Evolutionary conservation across 768 basidiomycete genomes (phyloP), one percentile per base, ranked within the genome.

Genomic region (Mrakia blollopis): DNA sequence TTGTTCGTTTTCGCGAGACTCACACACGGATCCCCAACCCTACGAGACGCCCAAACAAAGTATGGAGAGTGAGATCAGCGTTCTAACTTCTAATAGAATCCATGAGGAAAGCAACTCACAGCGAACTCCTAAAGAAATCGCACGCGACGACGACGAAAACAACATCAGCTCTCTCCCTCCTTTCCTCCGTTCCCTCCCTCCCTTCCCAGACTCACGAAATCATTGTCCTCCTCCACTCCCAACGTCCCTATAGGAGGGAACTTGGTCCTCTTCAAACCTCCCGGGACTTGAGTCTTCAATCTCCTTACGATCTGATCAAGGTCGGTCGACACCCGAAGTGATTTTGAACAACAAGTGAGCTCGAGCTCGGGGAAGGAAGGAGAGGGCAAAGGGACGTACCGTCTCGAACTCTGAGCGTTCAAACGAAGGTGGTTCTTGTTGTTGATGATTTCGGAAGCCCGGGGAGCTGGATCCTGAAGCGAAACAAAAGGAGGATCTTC

Each of bases 21-120:
- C 32, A 71, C 69, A 54, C 23, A 88, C 81, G 8, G 87, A 86
- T 2, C 90, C 90, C 89, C 90, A 91, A 5, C 90, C 79, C 79
- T 80, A 30, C 28, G 30, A 16, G 39, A 39, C 52, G 52, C n/a
- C 0, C 18, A 30, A 32, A 39, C 18, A 67, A 30, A 52, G 4
- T 30, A n/a, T 5, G 50, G 10, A 75, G 35, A 25, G 21, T 63
- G 11, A 11, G n/a, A 11, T 44, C 44, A 44, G 44, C 39, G 39
- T 5, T 11, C 5, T 11, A 11, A 41, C 39, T 70, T 62, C 73
- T 76, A 76, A 50, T 67, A 18, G 39, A 50, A 54, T n/a, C 50
- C 14, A 18, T 0, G 23, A 37, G 57, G 8, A 60, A 25, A n/a
- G 57, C 9, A 6, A 32, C 72, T 60, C 54, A 57, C 72, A 73